Conservation (phyloP, 2,329 filamentous ascomycete genomes). For the Sphaceloma murrayae region DNA sequence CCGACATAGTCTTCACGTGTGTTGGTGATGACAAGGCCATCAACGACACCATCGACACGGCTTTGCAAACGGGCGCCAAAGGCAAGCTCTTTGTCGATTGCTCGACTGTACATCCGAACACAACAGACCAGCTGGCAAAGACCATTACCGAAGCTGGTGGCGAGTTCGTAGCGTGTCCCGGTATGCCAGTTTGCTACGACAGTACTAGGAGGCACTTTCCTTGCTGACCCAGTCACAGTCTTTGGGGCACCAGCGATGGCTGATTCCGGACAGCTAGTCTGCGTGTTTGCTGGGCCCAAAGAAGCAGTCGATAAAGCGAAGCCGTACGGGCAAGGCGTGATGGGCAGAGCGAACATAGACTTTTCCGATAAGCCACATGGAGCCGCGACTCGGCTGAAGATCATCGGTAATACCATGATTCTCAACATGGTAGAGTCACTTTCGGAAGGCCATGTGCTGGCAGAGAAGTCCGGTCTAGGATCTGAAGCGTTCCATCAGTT, state of each 20-base stretch:
- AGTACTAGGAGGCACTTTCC: background rate
- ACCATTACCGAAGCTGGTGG: slow-evolving; percentile 51
- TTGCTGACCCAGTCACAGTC: slow-evolving; percentile 34
- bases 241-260: slow-evolving; percentile 65
- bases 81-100: slow-evolving; percentile 79
- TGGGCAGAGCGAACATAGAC: slow-evolving; percentile 59
- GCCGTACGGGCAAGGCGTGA: slow-evolving; percentile 65
- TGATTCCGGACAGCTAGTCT: slow-evolving; percentile 60
- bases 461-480: slow-evolving; percentile 72
- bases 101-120: slow-evolving; percentile 79
- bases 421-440: slow-evolving; percentile 73
- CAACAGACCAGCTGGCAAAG: slow-evolving; percentile 57
- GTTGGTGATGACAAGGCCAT: slow-evolving; percentile 70
- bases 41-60: slow-evolving; percentile 48
- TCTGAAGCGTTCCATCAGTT: slow-evolving; percentile 60
- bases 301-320: slow-evolving; percentile 53
- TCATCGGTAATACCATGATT: slow-evolving; percentile 81
- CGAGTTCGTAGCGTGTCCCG: slow-evolving; percentile 63
- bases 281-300: slow-evolving; percentile 59
- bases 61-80: slow-evolving; percentile 44
- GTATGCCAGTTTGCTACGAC: slow-evolving; percentile 21
- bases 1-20: slow-evolving; percentile 76
- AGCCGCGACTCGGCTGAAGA: slow-evolving; percentile 62
- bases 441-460: slow-evolving; percentile 66
- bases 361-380: slow-evolving; percentile 59